Evolutionary conservation across 768 basidiomycete genomes (phyloP).

Genomic region (Suillus americanus): DNA sequence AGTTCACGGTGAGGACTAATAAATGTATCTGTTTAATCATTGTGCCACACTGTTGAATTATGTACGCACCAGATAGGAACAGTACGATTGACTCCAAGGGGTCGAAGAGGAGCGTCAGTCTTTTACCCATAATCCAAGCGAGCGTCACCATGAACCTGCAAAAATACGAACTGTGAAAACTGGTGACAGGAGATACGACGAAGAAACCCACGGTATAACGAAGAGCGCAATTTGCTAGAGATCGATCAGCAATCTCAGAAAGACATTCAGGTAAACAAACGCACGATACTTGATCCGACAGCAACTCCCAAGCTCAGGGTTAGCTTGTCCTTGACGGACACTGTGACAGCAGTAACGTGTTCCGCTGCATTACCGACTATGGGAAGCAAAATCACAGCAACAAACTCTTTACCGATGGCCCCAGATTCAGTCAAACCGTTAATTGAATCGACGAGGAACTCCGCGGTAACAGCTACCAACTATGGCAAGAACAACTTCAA

Average conservation of each 20-base stretch:
- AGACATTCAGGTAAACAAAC: constrained; percentile 23
- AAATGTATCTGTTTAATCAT: background rate
- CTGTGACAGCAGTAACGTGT: constrained; percentile 89
- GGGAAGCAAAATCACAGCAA: constrained; percentile 85
- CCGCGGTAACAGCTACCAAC: constrained; percentile 58
- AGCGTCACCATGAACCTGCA: constrained; percentile 70
- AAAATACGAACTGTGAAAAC: constrained; percentile 9
- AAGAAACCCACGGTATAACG: constrained; percentile 53
- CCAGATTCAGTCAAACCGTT: constrained; percentile 61
- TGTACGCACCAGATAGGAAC: constrained; percentile 20
- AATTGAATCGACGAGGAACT: constrained; percentile 79
- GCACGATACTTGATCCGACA: constrained; percentile 80
- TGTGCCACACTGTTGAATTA: constrained; percentile 34
- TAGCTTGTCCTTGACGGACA: constrained; percentile 87
- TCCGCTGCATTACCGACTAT: constrained; percentile 93
- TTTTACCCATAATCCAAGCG: constrained; percentile 80
- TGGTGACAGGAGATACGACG: background rate
- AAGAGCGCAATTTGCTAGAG: constrained; percentile 71
- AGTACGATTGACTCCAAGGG: constrained; percentile 66
- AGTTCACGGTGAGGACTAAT: constrained; percentile 79
- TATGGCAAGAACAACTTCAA: constrained; percentile 18
- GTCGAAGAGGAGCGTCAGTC: constrained; percentile 81
- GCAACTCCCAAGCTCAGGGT: constrained; percentile 87
- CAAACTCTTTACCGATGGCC: constrained; percentile 72
- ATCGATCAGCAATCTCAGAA: background rate